A percentile compares a stretch with the other conserved stretches of the same genome.
phyloP scores from a whole-genome alignment of 1,284 basidiomycete species.

The Bjerkandera adusta region DNA sequence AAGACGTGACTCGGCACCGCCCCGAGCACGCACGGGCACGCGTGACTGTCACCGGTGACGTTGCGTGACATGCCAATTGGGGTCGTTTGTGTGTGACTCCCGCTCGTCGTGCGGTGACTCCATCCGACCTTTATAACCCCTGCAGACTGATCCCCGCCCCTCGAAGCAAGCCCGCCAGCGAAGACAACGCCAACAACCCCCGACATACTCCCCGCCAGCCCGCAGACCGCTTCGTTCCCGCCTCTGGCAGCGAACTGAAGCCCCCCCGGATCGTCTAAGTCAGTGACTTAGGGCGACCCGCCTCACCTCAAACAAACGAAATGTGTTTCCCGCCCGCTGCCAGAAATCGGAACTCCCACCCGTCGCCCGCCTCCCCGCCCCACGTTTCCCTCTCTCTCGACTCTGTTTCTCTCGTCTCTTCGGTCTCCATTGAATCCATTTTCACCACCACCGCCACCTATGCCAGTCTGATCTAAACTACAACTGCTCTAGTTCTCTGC shows the following conservation, averaged over 20 bases:
- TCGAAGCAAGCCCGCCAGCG: conserved; percentile 11
- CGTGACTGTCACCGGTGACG: conserved; percentile 6
- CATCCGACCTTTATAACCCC: conserved; percentile 14
- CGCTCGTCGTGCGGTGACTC: conserved; percentile 21
- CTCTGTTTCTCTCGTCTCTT: conserved; percentile 15
- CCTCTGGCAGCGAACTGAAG: conserved; percentile 22
- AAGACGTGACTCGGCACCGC: conserved; percentile 8
- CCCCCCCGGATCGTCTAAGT: conserved; percentile 32
- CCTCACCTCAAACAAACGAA: conserved; percentile 19
- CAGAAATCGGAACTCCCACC: conserved; percentile 24
- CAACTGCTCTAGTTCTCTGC: conserved; percentile 16
- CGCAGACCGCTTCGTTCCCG: conserved; percentile 18
- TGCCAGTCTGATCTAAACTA: conserved; percentile 27
- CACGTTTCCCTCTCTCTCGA: conserved; percentile 9
- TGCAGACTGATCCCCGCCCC: conserved; percentile 24
- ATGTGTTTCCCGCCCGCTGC: conserved; percentile 21
- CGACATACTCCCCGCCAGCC: conserved; percentile 5
- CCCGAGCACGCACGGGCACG: conserved; percentile 2
- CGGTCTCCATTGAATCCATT: conserved; percentile 24
- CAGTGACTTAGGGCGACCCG: conserved; percentile 32
- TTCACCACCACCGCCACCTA: conserved; percentile 17
- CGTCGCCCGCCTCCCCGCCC: conserved; percentile 18
- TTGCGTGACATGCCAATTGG: neutral
- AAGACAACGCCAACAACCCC: conserved; percentile 4
- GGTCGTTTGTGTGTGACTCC: conserved; percentile 9